Percentiles rank a stretch among this genome's conserved stretches.
These are phyloP conservation scores for Rhizodiscina lignyota DNA, from an alignment of 495 filamentous ascomycete species.

Conservation along the genomic window DNA sequence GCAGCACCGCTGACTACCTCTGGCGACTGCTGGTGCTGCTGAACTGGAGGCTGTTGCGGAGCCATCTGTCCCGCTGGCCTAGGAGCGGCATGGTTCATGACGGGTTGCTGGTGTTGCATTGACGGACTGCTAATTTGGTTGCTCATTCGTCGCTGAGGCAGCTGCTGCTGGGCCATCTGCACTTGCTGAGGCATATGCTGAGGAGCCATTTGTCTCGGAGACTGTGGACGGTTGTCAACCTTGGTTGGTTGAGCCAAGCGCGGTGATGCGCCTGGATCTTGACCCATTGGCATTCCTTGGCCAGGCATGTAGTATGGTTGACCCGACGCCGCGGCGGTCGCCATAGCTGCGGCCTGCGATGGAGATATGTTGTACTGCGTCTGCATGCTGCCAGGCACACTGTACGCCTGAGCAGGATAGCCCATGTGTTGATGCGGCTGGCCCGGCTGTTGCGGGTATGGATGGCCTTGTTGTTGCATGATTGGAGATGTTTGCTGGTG, in stretches of 20 bases:
- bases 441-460: constrained; percentile 10
- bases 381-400: constrained; percentile 36
- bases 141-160: constrained; percentile 38
- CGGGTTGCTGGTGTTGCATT: constrained; percentile 36
- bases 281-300: constrained; percentile 28
- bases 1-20: constrained; percentile 58
- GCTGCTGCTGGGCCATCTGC: constrained; percentile 17
- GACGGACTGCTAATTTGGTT: constrained; percentile 43
- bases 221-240: constrained; percentile 31
- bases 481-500: constrained; percentile 42
- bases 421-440: constrained; percentile 32
- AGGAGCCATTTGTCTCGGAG: constrained; percentile 26
- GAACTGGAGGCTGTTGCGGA: constrained; percentile 30
- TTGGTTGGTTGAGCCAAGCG: constrained; percentile 38
- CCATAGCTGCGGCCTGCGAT: constrained; percentile 43
- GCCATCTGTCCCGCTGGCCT: constrained; percentile 14
- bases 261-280: constrained; percentile 37
- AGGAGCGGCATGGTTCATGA: constrained; percentile 33
- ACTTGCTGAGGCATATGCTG: constrained; percentile 17
- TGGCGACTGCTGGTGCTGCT: constrained; percentile 61
- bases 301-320: constrained; percentile 41
- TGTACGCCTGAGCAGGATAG: constrained; percentile 38
- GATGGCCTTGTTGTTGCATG: constrained; percentile 37
- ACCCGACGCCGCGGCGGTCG: constrained; percentile 51
- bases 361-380: constrained; percentile 35